phyloP scores from a whole-genome alignment of 306 rosid genomes.

The Corylus americana region DNA sequence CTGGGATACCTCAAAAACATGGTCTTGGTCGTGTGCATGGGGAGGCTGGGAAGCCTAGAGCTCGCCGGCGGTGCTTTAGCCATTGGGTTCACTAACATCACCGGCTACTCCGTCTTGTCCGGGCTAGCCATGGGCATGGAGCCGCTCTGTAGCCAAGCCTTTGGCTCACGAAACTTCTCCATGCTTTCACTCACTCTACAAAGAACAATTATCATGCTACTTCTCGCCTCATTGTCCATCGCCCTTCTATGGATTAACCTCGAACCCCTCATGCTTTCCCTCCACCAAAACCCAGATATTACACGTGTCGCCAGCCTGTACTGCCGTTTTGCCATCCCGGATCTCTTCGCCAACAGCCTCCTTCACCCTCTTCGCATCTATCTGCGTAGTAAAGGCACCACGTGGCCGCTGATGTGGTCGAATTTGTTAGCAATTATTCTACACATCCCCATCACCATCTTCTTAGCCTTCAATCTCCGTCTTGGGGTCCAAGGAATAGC shows the following conservation, averaged over 20 bases:
- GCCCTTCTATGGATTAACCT: conserved; percentile 66
- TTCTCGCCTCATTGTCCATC: conserved; percentile 64
- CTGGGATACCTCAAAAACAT: conserved; percentile 73
- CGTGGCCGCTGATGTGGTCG: conserved; percentile 81
- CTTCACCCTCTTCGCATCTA: conserved; percentile 76
- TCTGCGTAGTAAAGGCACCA: conserved; percentile 61
- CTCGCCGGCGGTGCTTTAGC: conserved; percentile 77
- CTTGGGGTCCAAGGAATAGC: conserved; percentile 77
- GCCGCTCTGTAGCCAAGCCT: conserved; percentile 69
- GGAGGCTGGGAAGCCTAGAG: conserved; percentile 71
- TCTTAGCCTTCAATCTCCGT: conserved; percentile 64
- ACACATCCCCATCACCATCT: conserved; percentile 58
- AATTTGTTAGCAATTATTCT: conserved; percentile 50
- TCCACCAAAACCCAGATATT: conserved; percentile 63
- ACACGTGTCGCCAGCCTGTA: conserved; percentile 59
- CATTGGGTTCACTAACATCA: conserved; percentile 78
- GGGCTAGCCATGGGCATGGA: conserved; percentile 88
- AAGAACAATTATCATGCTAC: conserved; percentile 55
- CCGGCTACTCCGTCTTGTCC: conserved; percentile 72
- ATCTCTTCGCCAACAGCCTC: conserved; percentile 65
- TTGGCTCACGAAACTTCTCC: conserved; percentile 64
- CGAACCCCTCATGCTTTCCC: conserved; percentile 62
- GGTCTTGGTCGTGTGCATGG: conserved; percentile 73
- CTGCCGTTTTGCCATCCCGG: conserved; percentile 73
- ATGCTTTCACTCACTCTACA: conserved; percentile 51